Conservation (phyloP, 768 basidiomycete genomes). For the Pisolithus microcarpus region DNA sequence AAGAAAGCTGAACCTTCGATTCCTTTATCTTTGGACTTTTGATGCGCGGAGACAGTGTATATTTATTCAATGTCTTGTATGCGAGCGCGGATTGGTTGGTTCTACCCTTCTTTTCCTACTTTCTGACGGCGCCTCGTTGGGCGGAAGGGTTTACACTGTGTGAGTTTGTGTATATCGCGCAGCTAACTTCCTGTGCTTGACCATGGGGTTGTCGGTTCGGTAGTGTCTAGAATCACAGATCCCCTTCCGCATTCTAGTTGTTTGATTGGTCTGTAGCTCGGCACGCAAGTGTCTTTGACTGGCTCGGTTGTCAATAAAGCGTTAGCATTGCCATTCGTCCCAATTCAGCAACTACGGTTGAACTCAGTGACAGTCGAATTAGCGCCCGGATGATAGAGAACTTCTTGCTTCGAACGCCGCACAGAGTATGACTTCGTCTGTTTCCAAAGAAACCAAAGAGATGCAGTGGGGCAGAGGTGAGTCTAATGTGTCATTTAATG, state of each 20-base stretch:
- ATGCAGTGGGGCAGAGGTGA: constrained; percentile 40
- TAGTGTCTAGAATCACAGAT: not conserved
- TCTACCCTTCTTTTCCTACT: not conserved
- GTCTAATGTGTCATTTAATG: constrained; percentile 7
- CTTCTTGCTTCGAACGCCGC: constrained; percentile 17
- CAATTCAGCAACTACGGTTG: constrained; percentile 23
- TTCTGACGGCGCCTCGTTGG: constrained; percentile 20
- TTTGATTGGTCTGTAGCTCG: no score
- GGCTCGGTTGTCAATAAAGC: no score
- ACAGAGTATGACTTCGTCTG: constrained; percentile 25
- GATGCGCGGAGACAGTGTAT: constrained; percentile 36
- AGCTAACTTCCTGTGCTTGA: not conserved
- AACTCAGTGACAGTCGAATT: constrained; percentile 1
- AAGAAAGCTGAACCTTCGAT: constrained; percentile 11
- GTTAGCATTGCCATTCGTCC: constrained; percentile 15
- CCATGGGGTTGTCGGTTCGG: constrained; percentile 16
- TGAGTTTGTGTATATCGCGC: no score
- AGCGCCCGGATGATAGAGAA: constrained; percentile 4
- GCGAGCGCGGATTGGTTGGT: not conserved
- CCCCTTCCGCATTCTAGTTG: no score
- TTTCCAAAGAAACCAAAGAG: constrained; percentile 20
- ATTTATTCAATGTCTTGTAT: no score
- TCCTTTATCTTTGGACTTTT: constrained; percentile 26
- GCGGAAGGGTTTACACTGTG: constrained; percentile 21
- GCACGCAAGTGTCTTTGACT: no score